phyloP scores from a whole-genome alignment of 441 rosid species.

The Rhodomyrtus psidioides region DNA sequence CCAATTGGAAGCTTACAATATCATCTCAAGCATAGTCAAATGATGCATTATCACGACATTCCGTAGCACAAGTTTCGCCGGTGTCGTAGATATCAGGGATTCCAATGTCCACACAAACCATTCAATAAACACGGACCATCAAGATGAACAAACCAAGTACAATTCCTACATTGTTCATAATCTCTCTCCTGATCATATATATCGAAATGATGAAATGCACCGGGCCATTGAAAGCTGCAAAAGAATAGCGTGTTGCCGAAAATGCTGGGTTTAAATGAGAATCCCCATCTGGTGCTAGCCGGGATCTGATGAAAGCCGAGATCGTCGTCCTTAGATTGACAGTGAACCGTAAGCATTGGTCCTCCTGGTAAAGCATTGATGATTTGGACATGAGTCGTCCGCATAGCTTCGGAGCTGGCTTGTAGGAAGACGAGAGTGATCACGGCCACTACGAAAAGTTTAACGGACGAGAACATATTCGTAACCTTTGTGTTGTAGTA shows the following conservation, averaged over 20 bases:
- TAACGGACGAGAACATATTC: background rate
- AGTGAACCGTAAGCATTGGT: background rate
- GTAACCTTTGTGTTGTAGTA: background rate
- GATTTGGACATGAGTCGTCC: background rate
- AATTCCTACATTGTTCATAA: fast-evolving
- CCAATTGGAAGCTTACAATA: too few species aligned
- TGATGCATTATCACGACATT: background rate
- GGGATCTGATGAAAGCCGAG: background rate
- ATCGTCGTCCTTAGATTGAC: background rate
- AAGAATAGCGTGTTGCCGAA: background rate
- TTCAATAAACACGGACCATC: background rate
- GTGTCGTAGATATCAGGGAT: background rate
- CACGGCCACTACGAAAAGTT: background rate
- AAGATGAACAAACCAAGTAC: background rate
- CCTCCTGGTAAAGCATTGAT: background rate
- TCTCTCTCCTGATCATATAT: background rate
- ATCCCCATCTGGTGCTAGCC: background rate
- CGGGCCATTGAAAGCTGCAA: background rate
- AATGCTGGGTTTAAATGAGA: background rate
- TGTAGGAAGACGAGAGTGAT: background rate
- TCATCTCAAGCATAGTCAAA: too few species aligned
- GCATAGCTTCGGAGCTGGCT: background rate
- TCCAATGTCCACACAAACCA: background rate
- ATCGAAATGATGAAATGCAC: background rate
- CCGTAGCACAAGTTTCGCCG: too few species aligned